A percentile compares a stretch with the other conserved stretches of the same genome.
phyloP scores from a whole-genome alignment of 1,284 basidiomycete species.

The Ceratobasidium theobromae region DNA sequence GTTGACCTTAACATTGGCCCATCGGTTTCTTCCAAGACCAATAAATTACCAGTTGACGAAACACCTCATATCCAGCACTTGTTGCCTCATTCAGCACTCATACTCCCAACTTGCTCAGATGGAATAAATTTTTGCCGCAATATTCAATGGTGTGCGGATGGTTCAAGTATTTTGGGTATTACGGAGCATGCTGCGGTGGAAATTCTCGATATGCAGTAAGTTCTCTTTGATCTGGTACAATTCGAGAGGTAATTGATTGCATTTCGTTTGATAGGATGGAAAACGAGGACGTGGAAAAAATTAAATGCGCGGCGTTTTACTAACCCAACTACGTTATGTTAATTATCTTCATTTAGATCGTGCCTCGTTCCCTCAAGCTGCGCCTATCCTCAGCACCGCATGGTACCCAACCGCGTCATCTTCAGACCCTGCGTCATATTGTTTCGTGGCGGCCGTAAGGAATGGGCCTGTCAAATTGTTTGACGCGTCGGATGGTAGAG shows the following conservation, averaged over 20 bases:
- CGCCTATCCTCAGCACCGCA: constrained; percentile 68
- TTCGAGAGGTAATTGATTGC: no score
- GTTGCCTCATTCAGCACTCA: not conserved
- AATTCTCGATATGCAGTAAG: constrained; percentile 50
- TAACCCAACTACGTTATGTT: no score
- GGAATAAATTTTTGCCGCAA: constrained; percentile 3
- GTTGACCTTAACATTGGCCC: no score
- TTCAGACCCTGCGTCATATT: constrained; percentile 63
- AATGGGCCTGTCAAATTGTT: constrained; percentile 81
- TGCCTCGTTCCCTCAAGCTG: constrained; percentile 46
- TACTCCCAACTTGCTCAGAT: not conserved
- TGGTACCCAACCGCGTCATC: constrained; percentile 80
- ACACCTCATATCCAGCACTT: not conserved
- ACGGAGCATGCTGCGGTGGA: constrained; percentile 63
- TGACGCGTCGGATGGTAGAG: constrained; percentile 75
- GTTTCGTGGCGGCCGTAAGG: constrained; percentile 76
- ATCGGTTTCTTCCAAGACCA: no score
- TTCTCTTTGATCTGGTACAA: constrained; percentile 3
- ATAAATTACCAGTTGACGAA: not conserved
- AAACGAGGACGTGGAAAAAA: no score
- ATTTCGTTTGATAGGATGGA: no score
- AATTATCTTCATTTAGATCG: not conserved
- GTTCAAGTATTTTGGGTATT: constrained; percentile 57
- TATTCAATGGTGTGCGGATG: constrained; percentile 58
- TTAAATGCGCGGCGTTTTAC: no score